Evolutionary conservation across 1,139 yeast genomes (phyloP).

Genomic region (Nadsonia starkeyi-henricii): DNA sequence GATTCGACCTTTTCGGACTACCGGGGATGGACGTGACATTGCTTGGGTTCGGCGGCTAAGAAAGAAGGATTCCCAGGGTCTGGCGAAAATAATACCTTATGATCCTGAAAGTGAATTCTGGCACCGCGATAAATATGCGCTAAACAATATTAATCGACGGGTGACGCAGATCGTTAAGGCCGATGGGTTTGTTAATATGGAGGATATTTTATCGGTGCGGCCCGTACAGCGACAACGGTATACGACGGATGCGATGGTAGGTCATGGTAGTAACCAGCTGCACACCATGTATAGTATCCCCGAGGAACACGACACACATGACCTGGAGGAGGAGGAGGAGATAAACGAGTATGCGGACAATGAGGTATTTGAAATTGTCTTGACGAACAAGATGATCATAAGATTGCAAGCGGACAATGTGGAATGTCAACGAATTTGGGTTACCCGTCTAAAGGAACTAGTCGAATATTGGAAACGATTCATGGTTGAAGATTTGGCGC

Average conservation of each 20-base stretch:
- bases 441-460: constrained; percentile 32
- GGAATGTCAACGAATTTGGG: constrained; percentile 51
- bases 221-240: constrained; percentile 4
- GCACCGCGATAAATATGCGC: constrained; percentile 40
- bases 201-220: constrained; percentile 25
- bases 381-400: constrained; percentile 35
- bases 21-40: constrained; percentile 9
- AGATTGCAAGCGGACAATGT: constrained; percentile 44
- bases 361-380: constrained; percentile 38
- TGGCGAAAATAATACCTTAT: background rate
- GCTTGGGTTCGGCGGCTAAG: constrained; percentile 41
- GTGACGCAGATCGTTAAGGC: constrained; percentile 43
- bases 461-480: constrained; percentile 47
- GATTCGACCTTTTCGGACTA: background rate
- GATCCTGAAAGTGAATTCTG: constrained; percentile 27
- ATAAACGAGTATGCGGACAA: constrained; percentile 21
- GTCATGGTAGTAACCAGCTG: constrained; percentile 1
- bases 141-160: constrained; percentile 50
- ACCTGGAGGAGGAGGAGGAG: constrained; percentile 22
- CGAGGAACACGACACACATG: constrained; percentile 12
- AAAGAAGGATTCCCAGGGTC: constrained; percentile 15
- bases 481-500: constrained; percentile 28
- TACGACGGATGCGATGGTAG: background rate
- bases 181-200: constrained; percentile 47
- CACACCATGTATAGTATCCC: too few species aligned